A percentile compares a stretch with the other conserved stretches of the same genome.
Conservation (phyloP, 1,139 yeast species). For the Hyphopichia fennica region DNA sequence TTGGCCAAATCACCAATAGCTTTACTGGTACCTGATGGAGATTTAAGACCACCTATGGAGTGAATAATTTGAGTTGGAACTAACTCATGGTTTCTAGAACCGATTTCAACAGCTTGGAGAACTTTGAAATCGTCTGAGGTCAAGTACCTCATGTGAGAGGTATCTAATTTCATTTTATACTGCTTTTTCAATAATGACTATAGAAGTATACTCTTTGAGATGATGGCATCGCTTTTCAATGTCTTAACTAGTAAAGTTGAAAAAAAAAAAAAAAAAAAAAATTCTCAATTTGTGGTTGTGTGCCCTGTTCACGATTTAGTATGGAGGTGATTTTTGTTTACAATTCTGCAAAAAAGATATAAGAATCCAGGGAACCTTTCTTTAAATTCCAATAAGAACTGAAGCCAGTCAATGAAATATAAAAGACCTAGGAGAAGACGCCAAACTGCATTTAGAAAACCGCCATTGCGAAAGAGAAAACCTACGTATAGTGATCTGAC, state of each 20-base stretch:
- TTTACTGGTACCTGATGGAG: constrained; percentile 74
- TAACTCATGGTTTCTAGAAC: constrained; percentile 89
- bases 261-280: background rate
- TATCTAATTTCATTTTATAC: constrained; percentile 76
- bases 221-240: background rate
- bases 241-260: background rate
- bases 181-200: background rate
- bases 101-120: constrained; percentile 85
- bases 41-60: constrained; percentile 74
- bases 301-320: background rate
- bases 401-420: background rate
- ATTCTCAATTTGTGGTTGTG: background rate
- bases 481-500: background rate
- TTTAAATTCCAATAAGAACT: background rate
- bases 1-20: constrained; percentile 87
- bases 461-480: constrained; percentile 1
- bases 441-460: constrained; percentile 3
- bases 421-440: background rate
- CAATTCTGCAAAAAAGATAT: background rate
- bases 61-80: constrained; percentile 88
- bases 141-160: constrained; percentile 89
- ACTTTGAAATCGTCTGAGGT: constrained; percentile 89
- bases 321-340: no score
- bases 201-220: background rate
- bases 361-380: background rate